These are phyloP conservation scores for Sonneratia alba DNA, from an alignment of 345 rosid genomes.

Conservation along the genomic window DNA sequence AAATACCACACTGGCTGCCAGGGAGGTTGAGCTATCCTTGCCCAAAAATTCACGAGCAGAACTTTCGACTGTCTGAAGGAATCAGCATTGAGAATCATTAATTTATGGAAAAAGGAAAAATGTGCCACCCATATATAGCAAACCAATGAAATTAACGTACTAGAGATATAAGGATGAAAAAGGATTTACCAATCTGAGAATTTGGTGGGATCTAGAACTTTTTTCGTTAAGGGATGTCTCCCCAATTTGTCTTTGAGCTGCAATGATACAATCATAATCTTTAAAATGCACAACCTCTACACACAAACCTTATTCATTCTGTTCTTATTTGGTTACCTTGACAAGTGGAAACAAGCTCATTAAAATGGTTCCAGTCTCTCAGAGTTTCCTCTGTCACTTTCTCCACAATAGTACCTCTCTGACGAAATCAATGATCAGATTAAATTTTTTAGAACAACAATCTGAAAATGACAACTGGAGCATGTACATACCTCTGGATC, in stretches of 20 bases:
- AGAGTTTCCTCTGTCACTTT: slow-evolving; percentile 70
- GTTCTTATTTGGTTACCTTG: slow-evolving; percentile 46
- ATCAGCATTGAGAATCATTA: slow-evolving; percentile 1
- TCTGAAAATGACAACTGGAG: slow-evolving; percentile 1
- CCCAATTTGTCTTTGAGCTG: slow-evolving; percentile 90
- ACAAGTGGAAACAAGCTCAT: slow-evolving; percentile 76
- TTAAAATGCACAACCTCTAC: neutral
- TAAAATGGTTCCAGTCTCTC: slow-evolving; percentile 79
- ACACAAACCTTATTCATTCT: neutral
- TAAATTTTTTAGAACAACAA: neutral
- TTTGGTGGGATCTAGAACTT: slow-evolving; percentile 99
- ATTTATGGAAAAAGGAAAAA: neutral
- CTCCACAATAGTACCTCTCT: slow-evolving; percentile 89
- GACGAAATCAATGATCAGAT: slow-evolving; percentile 19
- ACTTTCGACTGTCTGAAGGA: slow-evolving; percentile 78
- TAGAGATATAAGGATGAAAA: slow-evolving; percentile 11
- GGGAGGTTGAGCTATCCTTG: slow-evolving; percentile 81
- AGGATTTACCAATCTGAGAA: slow-evolving; percentile 66
- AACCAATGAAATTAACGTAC: slow-evolving; percentile 10
- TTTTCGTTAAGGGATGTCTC: slow-evolving; percentile 86
- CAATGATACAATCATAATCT: slow-evolving; percentile 8
- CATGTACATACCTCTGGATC: slow-evolving; percentile 69
- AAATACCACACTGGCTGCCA: slow-evolving; percentile 85
- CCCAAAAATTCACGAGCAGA: slow-evolving; percentile 92
- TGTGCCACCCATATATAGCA: neutral